Evolutionary conservation across 306 rosid genomes (phyloP).

Genomic region (Sindora glabra): DNA sequence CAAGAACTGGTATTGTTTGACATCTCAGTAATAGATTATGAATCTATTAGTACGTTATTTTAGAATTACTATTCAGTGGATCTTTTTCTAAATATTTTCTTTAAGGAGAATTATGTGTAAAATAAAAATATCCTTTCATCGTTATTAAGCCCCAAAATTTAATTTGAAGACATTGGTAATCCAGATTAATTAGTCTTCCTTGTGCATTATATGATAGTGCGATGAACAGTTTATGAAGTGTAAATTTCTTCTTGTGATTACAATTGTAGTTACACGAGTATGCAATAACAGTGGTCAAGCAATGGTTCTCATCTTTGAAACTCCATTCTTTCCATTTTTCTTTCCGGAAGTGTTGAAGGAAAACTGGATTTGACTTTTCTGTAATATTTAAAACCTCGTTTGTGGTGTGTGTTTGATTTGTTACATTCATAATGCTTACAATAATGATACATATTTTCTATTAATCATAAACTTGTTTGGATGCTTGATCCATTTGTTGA

Average conservation of each 20-base stretch:
- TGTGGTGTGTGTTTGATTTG: neutral
- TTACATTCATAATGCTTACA: constrained; percentile 2
- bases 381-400: too few species aligned
- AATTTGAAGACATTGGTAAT: constrained; percentile 10
- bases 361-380: too few species aligned
- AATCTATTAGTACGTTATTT: too few species aligned
- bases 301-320: too few species aligned
- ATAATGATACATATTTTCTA: neutral
- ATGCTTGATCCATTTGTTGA: neutral
- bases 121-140: neutral
- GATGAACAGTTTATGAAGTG: too few species aligned
- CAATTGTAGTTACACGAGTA: too few species aligned
- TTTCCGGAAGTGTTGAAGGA: too few species aligned
- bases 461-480: constrained; percentile 1
- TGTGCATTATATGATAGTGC: neutral
- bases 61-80: neutral
- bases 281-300: too few species aligned
- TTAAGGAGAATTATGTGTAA: neutral
- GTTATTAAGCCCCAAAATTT: neutral
- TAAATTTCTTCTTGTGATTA: too few species aligned
- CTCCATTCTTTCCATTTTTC: too few species aligned
- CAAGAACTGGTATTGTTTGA: constrained; percentile 7
- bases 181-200: neutral
- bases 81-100: neutral
- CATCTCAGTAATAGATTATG: constrained; percentile 2